Conservation (phyloP, 2,329 filamentous ascomycete genomes). For the Gaeumannomyces tritici region DNA sequence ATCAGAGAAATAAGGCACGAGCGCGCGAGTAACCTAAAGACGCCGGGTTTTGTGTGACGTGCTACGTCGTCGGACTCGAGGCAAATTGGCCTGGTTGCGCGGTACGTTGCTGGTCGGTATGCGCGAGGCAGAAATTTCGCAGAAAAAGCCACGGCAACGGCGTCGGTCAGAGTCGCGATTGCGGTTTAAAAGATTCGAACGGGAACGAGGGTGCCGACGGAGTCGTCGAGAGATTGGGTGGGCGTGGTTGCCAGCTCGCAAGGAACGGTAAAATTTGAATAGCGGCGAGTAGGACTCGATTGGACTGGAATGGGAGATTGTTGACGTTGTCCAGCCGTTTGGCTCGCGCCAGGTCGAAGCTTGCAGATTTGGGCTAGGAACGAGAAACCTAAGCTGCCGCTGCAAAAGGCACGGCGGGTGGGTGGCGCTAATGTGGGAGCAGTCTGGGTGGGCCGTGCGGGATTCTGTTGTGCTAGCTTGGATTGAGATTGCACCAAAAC, state of each 20-base stretch:
- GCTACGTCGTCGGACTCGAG: neutral
- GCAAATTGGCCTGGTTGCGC: too few species aligned
- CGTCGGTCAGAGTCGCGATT: neutral
- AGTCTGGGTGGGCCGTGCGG: neutral
- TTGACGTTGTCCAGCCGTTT: neutral
- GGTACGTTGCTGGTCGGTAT: neutral
- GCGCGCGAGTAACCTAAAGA: neutral
- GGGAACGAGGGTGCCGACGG: neutral
- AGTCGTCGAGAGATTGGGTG: neutral
- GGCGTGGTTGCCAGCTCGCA: neutral
- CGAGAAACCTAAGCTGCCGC: neutral
- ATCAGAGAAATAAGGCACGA: neutral
- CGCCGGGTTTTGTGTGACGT: neutral
- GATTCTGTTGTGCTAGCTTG: neutral
- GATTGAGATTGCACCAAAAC: conserved; percentile 5
- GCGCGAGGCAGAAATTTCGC: neutral
- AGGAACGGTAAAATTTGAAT: neutral
- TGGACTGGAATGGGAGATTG: neutral
- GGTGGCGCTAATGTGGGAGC: neutral
- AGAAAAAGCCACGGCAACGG: too few species aligned
- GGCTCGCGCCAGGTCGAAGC: neutral
- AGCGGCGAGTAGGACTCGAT: neutral
- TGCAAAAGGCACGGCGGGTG: neutral
- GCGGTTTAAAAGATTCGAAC: neutral
- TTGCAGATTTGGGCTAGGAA: neutral